These are phyloP conservation scores for Lanmaoa pseudosensibilis DNA, from an alignment of 768 basidiomycete genomes.

Conservation along the genomic window DNA sequence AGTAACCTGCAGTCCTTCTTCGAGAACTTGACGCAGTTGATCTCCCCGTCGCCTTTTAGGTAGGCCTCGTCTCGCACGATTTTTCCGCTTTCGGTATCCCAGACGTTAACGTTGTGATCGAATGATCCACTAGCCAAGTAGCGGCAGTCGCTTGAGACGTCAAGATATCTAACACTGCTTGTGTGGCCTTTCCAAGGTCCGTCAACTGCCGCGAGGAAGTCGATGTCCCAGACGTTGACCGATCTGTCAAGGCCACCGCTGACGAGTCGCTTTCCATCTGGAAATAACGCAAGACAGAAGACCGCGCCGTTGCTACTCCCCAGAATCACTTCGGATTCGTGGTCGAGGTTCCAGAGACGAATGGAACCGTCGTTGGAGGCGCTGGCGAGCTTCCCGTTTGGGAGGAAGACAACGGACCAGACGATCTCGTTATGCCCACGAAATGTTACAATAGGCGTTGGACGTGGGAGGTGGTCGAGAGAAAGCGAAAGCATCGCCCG, in stretches of 20 bases:
- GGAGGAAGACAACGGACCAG: slow-evolving; percentile 31
- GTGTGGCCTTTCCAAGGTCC: slow-evolving; percentile 26
- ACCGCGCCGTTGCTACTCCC: slow-evolving; percentile 22
- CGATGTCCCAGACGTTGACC: slow-evolving; percentile 33
- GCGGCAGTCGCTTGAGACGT: slow-evolving; percentile 29
- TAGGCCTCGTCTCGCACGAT: slow-evolving; percentile 23
- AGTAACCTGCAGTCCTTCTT: slow-evolving; percentile 25
- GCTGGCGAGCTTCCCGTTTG: slow-evolving; percentile 27
- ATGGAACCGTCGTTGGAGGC: slow-evolving; percentile 33
- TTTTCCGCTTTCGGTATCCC: slow-evolving; percentile 29
- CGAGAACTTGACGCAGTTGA: slow-evolving; percentile 32
- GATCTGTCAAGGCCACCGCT: slow-evolving; percentile 34
- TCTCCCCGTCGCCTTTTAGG: slow-evolving; percentile 25
- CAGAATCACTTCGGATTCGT: slow-evolving; percentile 25
- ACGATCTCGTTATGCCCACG: slow-evolving; percentile 30
- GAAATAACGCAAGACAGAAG: slow-evolving; percentile 28
- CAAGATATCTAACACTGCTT: slow-evolving; percentile 30
- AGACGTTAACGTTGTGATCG: slow-evolving; percentile 33
- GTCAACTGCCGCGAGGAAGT: slow-evolving; percentile 14
- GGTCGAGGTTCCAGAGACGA: slow-evolving; percentile 31
- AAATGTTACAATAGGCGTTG: slow-evolving; percentile 21
- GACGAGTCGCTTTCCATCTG: slow-evolving; percentile 27
- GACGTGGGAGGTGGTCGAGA: slow-evolving; percentile 29
- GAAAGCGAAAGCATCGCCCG: slow-evolving; percentile 32
- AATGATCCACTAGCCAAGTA: slow-evolving; percentile 32